Percentiles rank a stretch among this genome's conserved stretches.
These are phyloP conservation scores for Exophiala mesophila DNA, from an alignment of 2,329 filamentous ascomycete genomes.

Conservation along the genomic window DNA sequence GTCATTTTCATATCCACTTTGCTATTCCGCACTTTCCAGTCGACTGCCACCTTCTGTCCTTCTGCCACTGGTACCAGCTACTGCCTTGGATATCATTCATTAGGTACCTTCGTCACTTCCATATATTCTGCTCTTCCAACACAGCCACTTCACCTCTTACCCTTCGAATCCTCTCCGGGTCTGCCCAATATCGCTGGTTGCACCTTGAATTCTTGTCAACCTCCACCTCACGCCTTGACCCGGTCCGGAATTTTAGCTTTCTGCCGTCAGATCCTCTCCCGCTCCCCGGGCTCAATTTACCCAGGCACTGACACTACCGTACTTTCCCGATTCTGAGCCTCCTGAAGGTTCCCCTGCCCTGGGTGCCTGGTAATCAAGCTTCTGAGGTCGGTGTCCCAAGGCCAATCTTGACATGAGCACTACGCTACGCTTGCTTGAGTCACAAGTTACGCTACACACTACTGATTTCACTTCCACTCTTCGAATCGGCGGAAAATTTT, in stretches of 20 bases:
- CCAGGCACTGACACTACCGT: background rate
- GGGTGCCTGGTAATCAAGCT: background rate
- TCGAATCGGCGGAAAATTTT: background rate
- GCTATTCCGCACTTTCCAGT: background rate
- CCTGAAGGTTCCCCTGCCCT: background rate
- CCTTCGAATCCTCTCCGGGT: background rate
- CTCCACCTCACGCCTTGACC: constrained; percentile 7
- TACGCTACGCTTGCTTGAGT: background rate
- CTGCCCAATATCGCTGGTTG: background rate
- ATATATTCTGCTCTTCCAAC: too few species aligned
- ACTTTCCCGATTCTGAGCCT: background rate
- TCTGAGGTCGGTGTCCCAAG: background rate
- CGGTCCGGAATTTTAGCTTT: constrained; percentile 17
- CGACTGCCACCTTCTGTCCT: background rate
- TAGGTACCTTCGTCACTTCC: too few species aligned
- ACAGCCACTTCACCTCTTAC: background rate
- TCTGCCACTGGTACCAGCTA: background rate
- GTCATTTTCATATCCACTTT: too few species aligned
- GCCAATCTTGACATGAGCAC: background rate
- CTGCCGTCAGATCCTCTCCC: constrained; percentile 12
- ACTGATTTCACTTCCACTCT: background rate
- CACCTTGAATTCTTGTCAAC: background rate
- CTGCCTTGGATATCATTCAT: too few species aligned
- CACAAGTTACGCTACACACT: background rate
- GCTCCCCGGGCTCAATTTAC: too few species aligned